phyloP scores from a whole-genome alignment of 805 yeast species.

The Myxozyma udenii region DNA sequence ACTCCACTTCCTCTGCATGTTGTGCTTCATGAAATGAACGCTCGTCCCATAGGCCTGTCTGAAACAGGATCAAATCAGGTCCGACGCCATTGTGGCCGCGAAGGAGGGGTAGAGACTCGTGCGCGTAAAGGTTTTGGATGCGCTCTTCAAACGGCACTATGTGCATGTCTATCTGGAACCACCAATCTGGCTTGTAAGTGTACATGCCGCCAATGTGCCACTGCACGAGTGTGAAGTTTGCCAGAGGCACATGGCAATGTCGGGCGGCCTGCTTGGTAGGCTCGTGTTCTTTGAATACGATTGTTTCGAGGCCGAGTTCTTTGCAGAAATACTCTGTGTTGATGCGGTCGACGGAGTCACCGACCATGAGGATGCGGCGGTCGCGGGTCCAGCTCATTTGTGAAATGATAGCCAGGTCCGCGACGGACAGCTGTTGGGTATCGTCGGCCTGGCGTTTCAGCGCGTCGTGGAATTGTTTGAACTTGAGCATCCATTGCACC shows the following conservation, averaged over 20 bases:
- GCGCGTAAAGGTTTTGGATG: conserved; percentile 8
- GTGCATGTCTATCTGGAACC: conserved; percentile 20
- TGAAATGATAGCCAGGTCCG: not conserved
- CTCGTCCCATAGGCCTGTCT: conserved; percentile 28
- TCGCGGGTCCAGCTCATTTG: conserved; percentile 8
- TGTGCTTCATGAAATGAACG: conserved; percentile 12
- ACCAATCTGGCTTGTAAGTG: conserved; percentile 22
- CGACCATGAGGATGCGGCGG: conserved; percentile 18
- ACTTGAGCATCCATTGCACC: not conserved
- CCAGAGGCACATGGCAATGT: conserved; percentile 14
- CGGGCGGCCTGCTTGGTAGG: conserved; percentile 10
- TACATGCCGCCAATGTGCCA: conserved; percentile 24
- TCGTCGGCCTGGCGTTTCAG: not conserved
- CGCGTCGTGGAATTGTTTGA: not conserved
- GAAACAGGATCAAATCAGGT: conserved; percentile 24
- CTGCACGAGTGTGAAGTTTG: conserved; percentile 23
- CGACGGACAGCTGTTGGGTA: not conserved
- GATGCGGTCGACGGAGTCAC: conserved; percentile 25
- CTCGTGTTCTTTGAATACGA: not conserved
- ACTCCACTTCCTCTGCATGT: conserved; percentile 1
- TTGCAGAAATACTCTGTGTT: conserved; percentile 14
- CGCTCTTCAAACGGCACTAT: conserved; percentile 26
- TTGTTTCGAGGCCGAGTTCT: conserved; percentile 3
- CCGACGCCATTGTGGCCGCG: not conserved
- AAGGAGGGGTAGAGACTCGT: not conserved